Conservation (phyloP, 768 basidiomycete genomes). For the Auriscalpium vulgare region DNA sequence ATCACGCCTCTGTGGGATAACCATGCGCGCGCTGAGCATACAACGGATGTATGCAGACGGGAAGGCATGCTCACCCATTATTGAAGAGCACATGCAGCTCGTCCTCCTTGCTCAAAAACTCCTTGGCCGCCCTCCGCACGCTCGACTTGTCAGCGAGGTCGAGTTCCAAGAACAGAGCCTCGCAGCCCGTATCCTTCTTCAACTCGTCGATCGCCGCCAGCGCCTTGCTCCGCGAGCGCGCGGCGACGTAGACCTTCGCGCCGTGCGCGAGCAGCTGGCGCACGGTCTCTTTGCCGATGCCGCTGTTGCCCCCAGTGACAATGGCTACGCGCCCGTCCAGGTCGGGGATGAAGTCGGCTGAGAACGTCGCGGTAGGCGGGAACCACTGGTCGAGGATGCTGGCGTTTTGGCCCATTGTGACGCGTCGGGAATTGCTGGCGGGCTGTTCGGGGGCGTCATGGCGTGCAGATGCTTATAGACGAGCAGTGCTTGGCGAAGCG, state of each 20-base stretch:
- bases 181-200: not conserved
- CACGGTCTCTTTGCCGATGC: conserved; percentile 5
- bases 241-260: conserved; percentile 11
- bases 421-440: too few species aligned
- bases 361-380: conserved; percentile 4
- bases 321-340: conserved; percentile 2
- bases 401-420: too few species aligned
- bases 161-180: conserved; percentile 2
- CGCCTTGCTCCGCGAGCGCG: not conserved
- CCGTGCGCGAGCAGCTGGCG: conserved; percentile 4
- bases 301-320: conserved; percentile 4
- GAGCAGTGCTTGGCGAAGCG: too few species aligned
- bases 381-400: not conserved
- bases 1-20: conserved; percentile 3
- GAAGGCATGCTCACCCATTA: not conserved
- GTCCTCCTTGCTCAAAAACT: not conserved
- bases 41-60: not conserved
- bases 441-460: too few species aligned
- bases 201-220: conserved; percentile 2
- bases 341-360: not conserved
- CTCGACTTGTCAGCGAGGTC: not conserved
- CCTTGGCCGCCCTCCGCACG: not conserved
- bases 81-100: conserved; percentile 5
- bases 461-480: too few species aligned
- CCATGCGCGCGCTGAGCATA: not conserved